phyloP scores from a whole-genome alignment of 2,329 filamentous ascomycete species.

The Alternaria longipes region DNA sequence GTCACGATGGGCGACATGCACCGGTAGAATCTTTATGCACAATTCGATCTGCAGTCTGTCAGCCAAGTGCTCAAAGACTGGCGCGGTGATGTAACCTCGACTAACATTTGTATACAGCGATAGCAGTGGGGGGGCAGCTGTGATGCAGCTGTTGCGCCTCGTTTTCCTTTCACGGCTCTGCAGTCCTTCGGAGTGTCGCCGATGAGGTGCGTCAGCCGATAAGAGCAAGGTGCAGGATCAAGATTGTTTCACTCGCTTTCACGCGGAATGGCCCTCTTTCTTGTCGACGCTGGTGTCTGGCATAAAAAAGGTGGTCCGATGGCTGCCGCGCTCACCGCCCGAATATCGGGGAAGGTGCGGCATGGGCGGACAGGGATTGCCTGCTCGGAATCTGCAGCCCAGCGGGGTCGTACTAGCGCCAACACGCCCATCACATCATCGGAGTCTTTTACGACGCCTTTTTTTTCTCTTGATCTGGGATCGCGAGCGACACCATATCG shows the following conservation, averaged over 20 bases:
- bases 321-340: conserved; percentile 30
- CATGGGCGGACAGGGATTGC: conserved; percentile 18
- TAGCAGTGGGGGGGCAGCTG: not conserved
- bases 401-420: conserved; percentile 25
- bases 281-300: conserved; percentile 12
- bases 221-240: not conserved
- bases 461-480: conserved; percentile 2
- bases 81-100: conserved; percentile 7
- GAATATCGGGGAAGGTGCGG: conserved; percentile 20
- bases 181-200: not conserved
- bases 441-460: conserved; percentile 18
- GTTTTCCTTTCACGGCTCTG: conserved; percentile 9
- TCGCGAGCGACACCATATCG: not conserved
- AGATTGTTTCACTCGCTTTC: conserved; percentile 9
- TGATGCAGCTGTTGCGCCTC: conserved; percentile 10
- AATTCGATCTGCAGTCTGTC: conserved; percentile 4
- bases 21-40: conserved; percentile 1
- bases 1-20: conserved; percentile 5
- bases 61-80: conserved; percentile 1
- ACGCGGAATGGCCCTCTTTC: conserved; percentile 24
- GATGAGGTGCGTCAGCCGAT: conserved; percentile 1
- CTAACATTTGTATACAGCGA: conserved; percentile 8
- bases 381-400: conserved; percentile 14
- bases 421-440: conserved; percentile 21
- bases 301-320: conserved; percentile 20